These are phyloP conservation scores for Juglanconis sp. DNA, from an alignment of 2,329 filamentous ascomycete species.

Conservation along the genomic window DNA sequence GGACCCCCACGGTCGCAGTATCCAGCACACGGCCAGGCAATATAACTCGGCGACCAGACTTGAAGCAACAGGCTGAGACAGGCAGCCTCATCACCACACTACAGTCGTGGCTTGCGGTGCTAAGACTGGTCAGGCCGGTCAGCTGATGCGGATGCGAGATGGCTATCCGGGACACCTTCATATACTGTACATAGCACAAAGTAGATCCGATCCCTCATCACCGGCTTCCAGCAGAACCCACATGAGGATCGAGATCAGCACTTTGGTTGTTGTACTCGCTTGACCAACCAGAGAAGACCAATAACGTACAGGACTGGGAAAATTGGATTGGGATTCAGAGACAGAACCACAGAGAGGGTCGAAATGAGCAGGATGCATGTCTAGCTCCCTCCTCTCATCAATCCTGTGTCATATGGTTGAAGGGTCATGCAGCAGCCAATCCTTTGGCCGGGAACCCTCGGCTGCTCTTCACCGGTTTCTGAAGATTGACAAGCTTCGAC, in stretches of 20 bases:
- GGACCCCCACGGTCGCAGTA: not conserved
- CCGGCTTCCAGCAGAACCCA: too few relatives aligned
- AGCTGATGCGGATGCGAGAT: not conserved
- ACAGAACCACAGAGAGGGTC: not conserved
- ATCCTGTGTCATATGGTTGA: constrained; percentile 11
- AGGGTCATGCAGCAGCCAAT: constrained; percentile 18
- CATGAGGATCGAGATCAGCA: too few relatives aligned
- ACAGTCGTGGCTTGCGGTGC: not conserved
- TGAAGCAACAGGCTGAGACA: constrained; percentile 4
- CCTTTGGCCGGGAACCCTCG: not conserved
- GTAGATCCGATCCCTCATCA: not conserved
- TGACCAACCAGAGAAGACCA: not conserved
- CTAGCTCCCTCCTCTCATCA: not conserved
- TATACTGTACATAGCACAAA: not conserved
- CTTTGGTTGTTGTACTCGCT: too few relatives aligned
- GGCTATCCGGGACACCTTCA: not conserved
- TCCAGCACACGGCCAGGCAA: not conserved
- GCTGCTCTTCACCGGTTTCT: constrained; percentile 10
- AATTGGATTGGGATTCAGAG: not conserved
- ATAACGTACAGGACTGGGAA: not conserved
- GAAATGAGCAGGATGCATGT: not conserved
- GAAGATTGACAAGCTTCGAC: constrained; percentile 7
- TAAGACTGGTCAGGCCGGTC: constrained; percentile 1
- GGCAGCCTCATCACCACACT: constrained; percentile 7
- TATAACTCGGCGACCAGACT: not conserved